A percentile compares a stretch with the other conserved stretches of the same genome.
Evolutionary conservation across 495 filamentous ascomycete genomes (phyloP).

Genomic region (Penicillium parvum): DNA sequence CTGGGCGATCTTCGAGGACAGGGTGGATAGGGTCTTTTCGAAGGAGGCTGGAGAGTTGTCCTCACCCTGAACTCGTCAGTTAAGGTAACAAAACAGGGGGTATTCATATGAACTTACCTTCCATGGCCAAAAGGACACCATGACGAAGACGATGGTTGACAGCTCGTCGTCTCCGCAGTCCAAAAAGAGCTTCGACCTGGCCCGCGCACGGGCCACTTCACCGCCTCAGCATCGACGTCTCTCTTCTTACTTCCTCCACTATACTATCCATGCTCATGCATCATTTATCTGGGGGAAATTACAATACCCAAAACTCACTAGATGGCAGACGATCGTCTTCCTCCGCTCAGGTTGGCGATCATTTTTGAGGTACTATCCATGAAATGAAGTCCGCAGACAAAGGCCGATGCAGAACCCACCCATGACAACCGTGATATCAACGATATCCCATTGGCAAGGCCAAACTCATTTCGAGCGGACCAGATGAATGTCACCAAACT

Average conservation of each 20-base stretch:
- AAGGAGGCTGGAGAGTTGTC: constrained; percentile 86
- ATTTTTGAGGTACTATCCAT: too few relatives aligned
- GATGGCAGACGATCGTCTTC: too few relatives aligned
- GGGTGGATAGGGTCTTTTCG: constrained; percentile 78
- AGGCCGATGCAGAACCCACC: neutral
- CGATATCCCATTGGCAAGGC: too few relatives aligned
- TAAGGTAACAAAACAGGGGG: neutral
- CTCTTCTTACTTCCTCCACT: neutral
- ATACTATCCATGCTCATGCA: too few relatives aligned
- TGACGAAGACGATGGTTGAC: constrained; percentile 52
- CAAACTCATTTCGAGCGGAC: too few relatives aligned
- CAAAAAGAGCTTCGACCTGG: constrained; percentile 18
- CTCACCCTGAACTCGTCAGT: constrained; percentile 53
- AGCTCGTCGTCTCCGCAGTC: constrained; percentile 64
- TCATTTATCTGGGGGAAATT: too few relatives aligned
- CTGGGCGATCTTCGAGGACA: constrained; percentile 75
- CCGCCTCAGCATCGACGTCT: neutral
- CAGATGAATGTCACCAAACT: too few relatives aligned
- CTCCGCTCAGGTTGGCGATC: too few relatives aligned
- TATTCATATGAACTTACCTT: constrained; percentile 44
- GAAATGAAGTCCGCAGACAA: too few relatives aligned
- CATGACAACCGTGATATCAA: too few relatives aligned
- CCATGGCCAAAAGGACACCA: constrained; percentile 85
- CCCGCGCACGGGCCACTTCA: neutral
- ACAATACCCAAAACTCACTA: too few relatives aligned